Evolutionary conservation across 805 yeast genomes (phyloP), one percentile per base, ranked within the genome.

Genomic region (Lipomyces spencermartinsiae): DNA sequence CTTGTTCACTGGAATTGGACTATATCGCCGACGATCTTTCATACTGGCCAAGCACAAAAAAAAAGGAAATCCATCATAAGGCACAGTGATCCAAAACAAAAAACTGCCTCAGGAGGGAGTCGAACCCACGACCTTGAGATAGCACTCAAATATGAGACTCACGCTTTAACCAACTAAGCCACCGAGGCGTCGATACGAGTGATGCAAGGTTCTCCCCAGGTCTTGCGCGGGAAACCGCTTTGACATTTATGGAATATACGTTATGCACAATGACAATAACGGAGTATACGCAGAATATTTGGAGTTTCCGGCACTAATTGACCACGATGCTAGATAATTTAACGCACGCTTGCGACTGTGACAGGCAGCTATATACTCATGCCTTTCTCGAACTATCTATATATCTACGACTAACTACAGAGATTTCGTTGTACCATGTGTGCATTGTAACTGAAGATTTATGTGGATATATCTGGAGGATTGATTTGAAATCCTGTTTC

Each of bases 71-170:
- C 10, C 37, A 8, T 1, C 37, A 2, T 12, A 49, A n/a, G n/a
- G 25, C 25, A 46, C 4, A 25, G 29, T 25, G 29, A 25, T 25
- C 3, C 29, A 3, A 25, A 25, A 25, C n/a, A 25, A 67, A 61
- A 29, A 35, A 16, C 77, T 78, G 63, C 80, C 78, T 61, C 75
- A 77, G 71, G 72, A 75, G 71, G 70, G 72, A 62, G 74, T 73
- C 59, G 77, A 74, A 58, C 79, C 79, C 71, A 78, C 73, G 74
- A 69, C 74, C 73, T 72, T 66, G 72, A 71, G 74, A 66, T 70
- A 6, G 5, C 56, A 6, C 29, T 22, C 29, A 22, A 53, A 16
- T 69, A 63, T 69, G 72, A 69, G 72, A 69, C 72, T 69, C 72
- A 69, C 72, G 72, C 72, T 66, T 66, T 69, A 68, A 69, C 72